These are phyloP conservation scores for Albatrellus ellisii DNA, from an alignment of 768 basidiomycete species.

Conservation along the genomic window DNA sequence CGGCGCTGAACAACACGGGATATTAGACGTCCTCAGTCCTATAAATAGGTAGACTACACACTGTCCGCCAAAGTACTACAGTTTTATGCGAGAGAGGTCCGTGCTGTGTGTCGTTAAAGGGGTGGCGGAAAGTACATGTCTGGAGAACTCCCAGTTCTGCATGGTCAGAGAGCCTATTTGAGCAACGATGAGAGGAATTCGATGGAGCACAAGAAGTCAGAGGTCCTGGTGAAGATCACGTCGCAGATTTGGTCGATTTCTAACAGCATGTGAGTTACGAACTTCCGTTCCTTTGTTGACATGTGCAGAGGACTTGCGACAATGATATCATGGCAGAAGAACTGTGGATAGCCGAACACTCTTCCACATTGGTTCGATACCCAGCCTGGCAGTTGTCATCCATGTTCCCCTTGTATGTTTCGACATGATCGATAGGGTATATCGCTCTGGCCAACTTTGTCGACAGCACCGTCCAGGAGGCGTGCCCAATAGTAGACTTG, in stretches of 20 bases:
- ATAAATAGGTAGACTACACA: conserved; percentile 33
- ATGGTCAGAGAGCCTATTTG: conserved; percentile 87
- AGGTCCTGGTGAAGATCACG: conserved; percentile 36
- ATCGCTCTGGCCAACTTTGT: conserved; percentile 68
- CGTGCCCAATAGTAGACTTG: conserved; percentile 85
- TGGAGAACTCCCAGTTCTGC: conserved; percentile 99
- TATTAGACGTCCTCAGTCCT: background rate
- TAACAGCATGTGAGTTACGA: conserved; percentile 18
- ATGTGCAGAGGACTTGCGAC: conserved; percentile 87
- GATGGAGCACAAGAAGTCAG: conserved; percentile 88
- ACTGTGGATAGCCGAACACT: conserved; percentile 86
- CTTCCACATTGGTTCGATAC: conserved; percentile 86
- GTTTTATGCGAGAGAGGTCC: conserved; percentile 95
- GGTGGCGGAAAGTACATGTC: conserved; percentile 30
- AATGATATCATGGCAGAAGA: conserved; percentile 84
- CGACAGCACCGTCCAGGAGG: conserved; percentile 62
- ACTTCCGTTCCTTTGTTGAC: conserved; percentile 93
- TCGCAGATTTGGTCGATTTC: background rate
- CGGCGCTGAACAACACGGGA: conserved; percentile 36
- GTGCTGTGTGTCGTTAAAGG: conserved; percentile 67
- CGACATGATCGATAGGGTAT: conserved; percentile 82
- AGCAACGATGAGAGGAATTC: conserved; percentile 84
- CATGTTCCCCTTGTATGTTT: conserved; percentile 91
- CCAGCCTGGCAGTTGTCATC: conserved; percentile 92
- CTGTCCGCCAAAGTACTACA: conserved; percentile 96